phyloP scores from a whole-genome alignment of 108 stramenopile genomes.

The Pseudonitzschia delicatissima region DNA sequence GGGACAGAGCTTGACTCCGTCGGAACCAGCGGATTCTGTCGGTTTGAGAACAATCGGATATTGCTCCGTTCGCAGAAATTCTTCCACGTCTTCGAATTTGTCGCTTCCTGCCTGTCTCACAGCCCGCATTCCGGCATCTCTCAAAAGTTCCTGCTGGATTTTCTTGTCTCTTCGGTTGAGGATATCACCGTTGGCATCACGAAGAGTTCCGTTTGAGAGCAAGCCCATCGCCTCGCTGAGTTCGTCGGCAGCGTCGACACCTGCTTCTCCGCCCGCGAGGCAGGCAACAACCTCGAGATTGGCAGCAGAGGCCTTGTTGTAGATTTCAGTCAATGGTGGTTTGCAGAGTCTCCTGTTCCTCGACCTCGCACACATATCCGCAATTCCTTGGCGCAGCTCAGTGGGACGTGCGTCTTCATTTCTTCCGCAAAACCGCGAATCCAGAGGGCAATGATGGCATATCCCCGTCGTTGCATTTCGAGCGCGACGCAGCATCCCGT shows the following conservation, averaged over 20 bases:
- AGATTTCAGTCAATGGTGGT: constrained; percentile 29
- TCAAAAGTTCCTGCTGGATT: constrained; percentile 79
- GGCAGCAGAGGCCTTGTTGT: constrained; percentile 18
- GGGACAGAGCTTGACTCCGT: constrained; percentile 54
- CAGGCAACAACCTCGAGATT: constrained; percentile 46
- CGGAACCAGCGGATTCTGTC: constrained; percentile 88
- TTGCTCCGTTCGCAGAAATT: constrained; percentile 58
- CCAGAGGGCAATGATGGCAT: constrained; percentile 59
- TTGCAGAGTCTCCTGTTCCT: constrained; percentile 41
- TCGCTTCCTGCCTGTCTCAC: constrained; percentile 82
- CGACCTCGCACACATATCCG: constrained; percentile 46
- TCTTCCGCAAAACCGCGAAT: constrained; percentile 61
- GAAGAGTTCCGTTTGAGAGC: constrained; percentile 58
- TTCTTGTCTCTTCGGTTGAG: constrained; percentile 83
- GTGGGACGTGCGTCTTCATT: constrained; percentile 73
- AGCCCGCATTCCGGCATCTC: constrained; percentile 63
- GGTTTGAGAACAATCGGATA: constrained; percentile 92
- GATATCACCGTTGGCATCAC: constrained; percentile 22
- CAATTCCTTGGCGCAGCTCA: constrained; percentile 38
- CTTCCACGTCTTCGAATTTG: constrained; percentile 68
- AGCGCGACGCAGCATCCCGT: constrained; percentile 84
- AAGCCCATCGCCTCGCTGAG: constrained; percentile 61
- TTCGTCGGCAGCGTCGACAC: constrained; percentile 73
- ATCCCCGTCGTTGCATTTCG: constrained; percentile 68
- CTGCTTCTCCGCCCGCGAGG: constrained; percentile 82